Evolutionary conservation across 2,329 filamentous ascomycete genomes (phyloP).

Genomic region (Penicillium glabrum): DNA sequence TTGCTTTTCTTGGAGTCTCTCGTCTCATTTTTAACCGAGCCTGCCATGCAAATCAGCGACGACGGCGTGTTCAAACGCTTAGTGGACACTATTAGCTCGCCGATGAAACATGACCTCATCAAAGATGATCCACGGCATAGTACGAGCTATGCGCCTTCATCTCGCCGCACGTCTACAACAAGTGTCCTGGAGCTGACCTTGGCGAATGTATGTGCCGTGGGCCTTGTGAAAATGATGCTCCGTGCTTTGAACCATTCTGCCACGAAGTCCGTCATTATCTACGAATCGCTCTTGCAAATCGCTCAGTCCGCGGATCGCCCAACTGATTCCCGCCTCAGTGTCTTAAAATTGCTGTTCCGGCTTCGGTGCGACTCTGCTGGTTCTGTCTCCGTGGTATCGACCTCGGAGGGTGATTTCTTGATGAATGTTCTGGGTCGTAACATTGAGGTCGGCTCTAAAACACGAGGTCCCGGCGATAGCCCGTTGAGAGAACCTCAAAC

Average conservation of each 20-base stretch:
- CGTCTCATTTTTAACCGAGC: constrained; percentile 39
- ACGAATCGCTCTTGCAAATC: constrained; percentile 64
- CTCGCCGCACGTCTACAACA: constrained; percentile 32
- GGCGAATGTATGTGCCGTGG: constrained; percentile 67
- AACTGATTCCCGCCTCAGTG: constrained; percentile 68
- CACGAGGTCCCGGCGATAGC: constrained; percentile 44
- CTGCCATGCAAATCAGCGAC: constrained; percentile 29
- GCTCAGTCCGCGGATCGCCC: constrained; percentile 61
- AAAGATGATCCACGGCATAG: constrained; percentile 41
- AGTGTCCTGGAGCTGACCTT: constrained; percentile 34
- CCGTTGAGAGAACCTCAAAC: constrained; percentile 36
- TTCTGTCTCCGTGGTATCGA: constrained; percentile 68
- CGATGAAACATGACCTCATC: constrained; percentile 36
- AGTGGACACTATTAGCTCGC: constrained; percentile 33
- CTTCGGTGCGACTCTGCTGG: constrained; percentile 80
- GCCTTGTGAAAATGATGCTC: constrained; percentile 75
- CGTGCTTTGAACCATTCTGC: constrained; percentile 67
- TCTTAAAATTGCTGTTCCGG: constrained; percentile 77
- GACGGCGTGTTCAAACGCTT: constrained; percentile 33
- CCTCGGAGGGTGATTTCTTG: constrained; percentile 71
- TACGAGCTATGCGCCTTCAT: constrained; percentile 27
- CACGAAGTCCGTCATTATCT: constrained; percentile 63
- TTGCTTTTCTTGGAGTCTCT: constrained; percentile 40
- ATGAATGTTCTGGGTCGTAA: constrained; percentile 71
- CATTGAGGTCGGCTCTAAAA: constrained; percentile 49